Evolutionary conservation across 2,329 filamentous ascomycete species (phyloP).

Genomic region (Trichoderma citrinoviride): DNA sequence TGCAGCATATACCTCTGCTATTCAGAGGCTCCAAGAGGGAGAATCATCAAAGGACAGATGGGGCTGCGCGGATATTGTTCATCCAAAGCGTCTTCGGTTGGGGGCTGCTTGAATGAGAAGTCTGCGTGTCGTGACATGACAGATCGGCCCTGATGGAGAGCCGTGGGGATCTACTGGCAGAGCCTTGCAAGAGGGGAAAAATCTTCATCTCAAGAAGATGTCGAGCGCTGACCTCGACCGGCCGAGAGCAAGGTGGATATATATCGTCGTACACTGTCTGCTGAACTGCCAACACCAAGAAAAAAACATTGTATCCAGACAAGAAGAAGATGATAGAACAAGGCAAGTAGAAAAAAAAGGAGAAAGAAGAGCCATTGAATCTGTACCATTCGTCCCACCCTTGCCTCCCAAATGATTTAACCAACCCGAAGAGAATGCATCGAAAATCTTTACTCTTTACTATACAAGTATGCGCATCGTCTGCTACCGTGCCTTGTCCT

Average conservation of each 20-base stretch:
- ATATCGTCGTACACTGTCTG: neutral
- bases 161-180: neutral
- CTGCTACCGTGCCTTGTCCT: neutral
- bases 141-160: neutral
- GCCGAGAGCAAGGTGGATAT: neutral
- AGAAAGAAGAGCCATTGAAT: conserved; percentile 1
- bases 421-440: conserved; percentile 12
- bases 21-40: neutral
- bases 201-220: neutral
- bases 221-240: neutral
- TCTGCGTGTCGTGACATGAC: neutral
- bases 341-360: neutral
- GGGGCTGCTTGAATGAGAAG: neutral
- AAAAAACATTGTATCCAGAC: neutral
- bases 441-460: conserved; percentile 14
- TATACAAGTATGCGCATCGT: conserved; percentile 11
- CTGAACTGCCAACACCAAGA: conserved; percentile 2
- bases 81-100: neutral
- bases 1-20: neutral
- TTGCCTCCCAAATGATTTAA: neutral
- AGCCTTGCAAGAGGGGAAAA: neutral
- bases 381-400: neutral
- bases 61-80: neutral
- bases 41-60: neutral
- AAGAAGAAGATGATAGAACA: neutral